These are phyloP conservation scores for Kodamaea restingae DNA, from an alignment of 805 yeast species.

Conservation along the genomic window DNA sequence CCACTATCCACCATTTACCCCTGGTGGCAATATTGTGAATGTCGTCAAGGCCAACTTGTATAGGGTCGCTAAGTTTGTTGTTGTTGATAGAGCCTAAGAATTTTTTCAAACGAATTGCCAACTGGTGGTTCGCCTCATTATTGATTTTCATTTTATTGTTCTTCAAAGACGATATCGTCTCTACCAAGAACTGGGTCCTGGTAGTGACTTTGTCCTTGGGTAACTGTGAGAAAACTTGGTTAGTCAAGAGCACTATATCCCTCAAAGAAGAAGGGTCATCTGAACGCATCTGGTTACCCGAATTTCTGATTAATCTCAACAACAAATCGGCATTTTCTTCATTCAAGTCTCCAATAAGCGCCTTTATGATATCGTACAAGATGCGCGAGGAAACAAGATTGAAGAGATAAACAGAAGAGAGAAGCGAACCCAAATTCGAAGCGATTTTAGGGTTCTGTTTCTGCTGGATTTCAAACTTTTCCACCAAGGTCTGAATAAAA, in stretches of 20 bases:
- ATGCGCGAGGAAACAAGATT: constrained; percentile 71
- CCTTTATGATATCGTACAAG: constrained; percentile 69
- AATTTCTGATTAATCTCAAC: constrained; percentile 62
- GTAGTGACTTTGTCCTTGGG: constrained; percentile 41
- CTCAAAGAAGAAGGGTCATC: constrained; percentile 88
- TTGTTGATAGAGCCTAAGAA: constrained; percentile 50
- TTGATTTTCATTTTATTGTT: constrained; percentile 68
- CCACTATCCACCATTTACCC: constrained; percentile 99
- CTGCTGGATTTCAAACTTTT: constrained; percentile 49
- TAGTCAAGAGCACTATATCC: constrained; percentile 64
- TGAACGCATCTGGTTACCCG: constrained; percentile 80
- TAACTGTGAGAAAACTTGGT: constrained; percentile 39
- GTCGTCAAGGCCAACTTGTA: constrained; percentile 80
- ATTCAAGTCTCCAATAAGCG: constrained; percentile 50
- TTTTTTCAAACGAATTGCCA: constrained; percentile 60
- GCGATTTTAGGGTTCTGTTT: constrained; percentile 41
- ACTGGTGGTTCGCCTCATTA: constrained; percentile 49
- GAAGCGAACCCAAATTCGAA: constrained; percentile 64
- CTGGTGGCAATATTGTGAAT: constrained; percentile 68
- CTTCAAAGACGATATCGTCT: constrained; percentile 78
- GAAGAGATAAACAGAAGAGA: constrained; percentile 73
- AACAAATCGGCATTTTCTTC: constrained; percentile 77
- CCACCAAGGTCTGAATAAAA: constrained; percentile 77
- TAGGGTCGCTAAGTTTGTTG: constrained; percentile 58
- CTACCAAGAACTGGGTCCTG: constrained; percentile 79